phyloP scores from a whole-genome alignment of 2,329 filamentous ascomycete genomes.

The Colletotrichum cereale region DNA sequence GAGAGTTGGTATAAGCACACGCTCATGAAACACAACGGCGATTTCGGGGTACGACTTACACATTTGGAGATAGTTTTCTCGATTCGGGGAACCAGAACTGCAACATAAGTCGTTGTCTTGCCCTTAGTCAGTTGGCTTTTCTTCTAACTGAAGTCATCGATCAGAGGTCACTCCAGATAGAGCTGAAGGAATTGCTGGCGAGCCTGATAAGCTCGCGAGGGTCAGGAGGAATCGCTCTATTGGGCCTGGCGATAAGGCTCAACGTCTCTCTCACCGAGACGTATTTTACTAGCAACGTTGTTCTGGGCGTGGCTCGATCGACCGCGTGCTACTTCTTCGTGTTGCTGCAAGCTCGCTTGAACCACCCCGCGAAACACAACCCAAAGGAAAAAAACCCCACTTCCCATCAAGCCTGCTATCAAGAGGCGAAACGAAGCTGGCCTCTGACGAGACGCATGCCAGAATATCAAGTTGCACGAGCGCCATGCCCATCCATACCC shows the following conservation, averaged over 20 bases:
- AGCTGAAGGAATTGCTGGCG: conserved; percentile 12
- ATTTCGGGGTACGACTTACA: conserved; percentile 8
- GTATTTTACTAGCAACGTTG: conserved; percentile 35
- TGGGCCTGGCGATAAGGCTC: conserved; percentile 40
- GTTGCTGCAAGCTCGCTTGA: conserved; percentile 40
- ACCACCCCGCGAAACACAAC: conserved; percentile 26
- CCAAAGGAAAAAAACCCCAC: conserved; percentile 11
- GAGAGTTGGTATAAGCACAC: background rate
- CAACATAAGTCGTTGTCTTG: background rate
- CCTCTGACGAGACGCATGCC: conserved; percentile 18
- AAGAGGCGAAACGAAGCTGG: conserved; percentile 19
- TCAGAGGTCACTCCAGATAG: conserved; percentile 14
- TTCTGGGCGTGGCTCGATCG: conserved; percentile 21
- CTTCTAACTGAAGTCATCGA: conserved; percentile 7
- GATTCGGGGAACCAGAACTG: background rate
- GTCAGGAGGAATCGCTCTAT: conserved; percentile 39
- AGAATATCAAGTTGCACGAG: conserved; percentile 39
- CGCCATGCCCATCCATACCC: conserved; percentile 33
- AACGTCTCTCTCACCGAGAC: conserved; percentile 22
- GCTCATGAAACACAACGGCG: background rate
- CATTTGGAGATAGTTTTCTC: background rate
- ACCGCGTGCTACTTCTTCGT: conserved; percentile 25
- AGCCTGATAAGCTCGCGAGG: conserved; percentile 13
- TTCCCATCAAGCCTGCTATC: conserved; percentile 31
- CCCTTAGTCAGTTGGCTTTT: background rate